phyloP scores from a whole-genome alignment of 2,329 filamentous ascomycete genomes.

The Ophioceras dolichostomum region DNA sequence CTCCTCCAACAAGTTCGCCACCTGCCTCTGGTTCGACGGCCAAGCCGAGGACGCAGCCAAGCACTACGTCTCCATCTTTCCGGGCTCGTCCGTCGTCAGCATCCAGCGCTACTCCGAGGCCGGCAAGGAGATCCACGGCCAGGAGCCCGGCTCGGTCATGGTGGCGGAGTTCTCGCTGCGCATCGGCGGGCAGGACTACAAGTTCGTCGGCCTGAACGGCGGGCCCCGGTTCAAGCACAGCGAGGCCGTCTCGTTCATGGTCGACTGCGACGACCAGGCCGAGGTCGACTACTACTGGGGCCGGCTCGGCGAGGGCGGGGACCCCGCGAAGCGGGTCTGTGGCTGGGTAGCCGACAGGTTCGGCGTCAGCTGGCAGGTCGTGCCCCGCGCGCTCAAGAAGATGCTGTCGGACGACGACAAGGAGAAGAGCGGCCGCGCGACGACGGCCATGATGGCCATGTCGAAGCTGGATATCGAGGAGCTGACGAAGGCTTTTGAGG shows the following conservation, averaged over 20 bases:
- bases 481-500: slow-evolving; percentile 22
- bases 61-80: slow-evolving; percentile 27
- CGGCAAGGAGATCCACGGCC: slow-evolving; percentile 17
- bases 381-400: slow-evolving; percentile 23
- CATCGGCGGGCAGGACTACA: slow-evolving; percentile 16
- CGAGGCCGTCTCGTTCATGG: slow-evolving; percentile 28
- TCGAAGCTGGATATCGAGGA: slow-evolving; percentile 27
- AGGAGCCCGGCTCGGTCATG: slow-evolving; percentile 18
- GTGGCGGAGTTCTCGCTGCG: slow-evolving; percentile 24
- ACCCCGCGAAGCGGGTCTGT: slow-evolving; percentile 22
- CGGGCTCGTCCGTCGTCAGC: slow-evolving; percentile 21
- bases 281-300: slow-evolving; percentile 36
- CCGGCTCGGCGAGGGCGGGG: slow-evolving; percentile 25
- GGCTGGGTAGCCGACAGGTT: slow-evolving; percentile 33
- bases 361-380: slow-evolving; percentile 33
- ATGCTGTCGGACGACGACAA: slow-evolving; percentile 20
- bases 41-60: slow-evolving; percentile 27
- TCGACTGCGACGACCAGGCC: slow-evolving; percentile 29
- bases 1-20: slow-evolving; percentile 11
- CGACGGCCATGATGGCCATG: slow-evolving; percentile 26
- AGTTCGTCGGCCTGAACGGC: slow-evolving; percentile 30
- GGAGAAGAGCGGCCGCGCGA: slow-evolving; percentile 18
- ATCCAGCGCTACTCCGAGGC: slow-evolving; percentile 17
- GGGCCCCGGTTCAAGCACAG: slow-evolving; percentile 25
- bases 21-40: slow-evolving; percentile 27